phyloP scores from a whole-genome alignment of 805 yeast species.

The Lipomyces lipofer region DNA sequence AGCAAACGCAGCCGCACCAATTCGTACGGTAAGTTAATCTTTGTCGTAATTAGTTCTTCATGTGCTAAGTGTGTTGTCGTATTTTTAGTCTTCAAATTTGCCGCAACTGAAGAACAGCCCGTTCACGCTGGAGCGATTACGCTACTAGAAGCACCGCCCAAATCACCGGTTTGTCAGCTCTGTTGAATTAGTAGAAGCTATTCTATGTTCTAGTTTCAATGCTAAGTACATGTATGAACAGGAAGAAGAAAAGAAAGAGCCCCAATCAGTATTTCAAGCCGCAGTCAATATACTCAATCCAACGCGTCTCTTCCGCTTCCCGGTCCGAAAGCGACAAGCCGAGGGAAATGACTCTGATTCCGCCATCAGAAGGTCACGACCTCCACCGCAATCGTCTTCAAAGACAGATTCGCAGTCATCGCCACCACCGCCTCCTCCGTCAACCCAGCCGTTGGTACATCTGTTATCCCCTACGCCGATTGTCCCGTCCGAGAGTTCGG shows the following conservation, averaged over 20 bases:
- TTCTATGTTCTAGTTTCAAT: too few relatives aligned
- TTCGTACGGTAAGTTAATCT: slow-evolving; percentile 17
- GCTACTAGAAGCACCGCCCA: slow-evolving; percentile 18
- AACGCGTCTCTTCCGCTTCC: slow-evolving; percentile 20
- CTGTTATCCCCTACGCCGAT: not conserved
- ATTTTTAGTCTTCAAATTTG: slow-evolving; percentile 22
- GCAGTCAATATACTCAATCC: slow-evolving; percentile 20
- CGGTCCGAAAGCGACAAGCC: slow-evolving; percentile 19
- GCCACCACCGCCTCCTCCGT: not conserved
- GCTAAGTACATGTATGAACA: not conserved
- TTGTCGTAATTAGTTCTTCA: not conserved
- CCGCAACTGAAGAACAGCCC: slow-evolving; percentile 23
- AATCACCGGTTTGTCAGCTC: not conserved
- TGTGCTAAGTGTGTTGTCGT: not conserved
- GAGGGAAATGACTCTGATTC: not conserved
- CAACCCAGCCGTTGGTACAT: slow-evolving; percentile 1
- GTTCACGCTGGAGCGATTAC: slow-evolving; percentile 26
- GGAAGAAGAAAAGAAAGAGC: not conserved
- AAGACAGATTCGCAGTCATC: not conserved
- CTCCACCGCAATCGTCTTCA: not conserved
- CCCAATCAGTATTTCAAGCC: slow-evolving; percentile 1
- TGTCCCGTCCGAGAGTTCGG: not conserved
- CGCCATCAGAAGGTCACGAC: not conserved
- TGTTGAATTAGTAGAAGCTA: too few relatives aligned
- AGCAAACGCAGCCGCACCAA: slow-evolving; percentile 24